Evolutionary conservation across 495 filamentous ascomycete species (phyloP).

Genomic region (Penicillium turbatum): DNA sequence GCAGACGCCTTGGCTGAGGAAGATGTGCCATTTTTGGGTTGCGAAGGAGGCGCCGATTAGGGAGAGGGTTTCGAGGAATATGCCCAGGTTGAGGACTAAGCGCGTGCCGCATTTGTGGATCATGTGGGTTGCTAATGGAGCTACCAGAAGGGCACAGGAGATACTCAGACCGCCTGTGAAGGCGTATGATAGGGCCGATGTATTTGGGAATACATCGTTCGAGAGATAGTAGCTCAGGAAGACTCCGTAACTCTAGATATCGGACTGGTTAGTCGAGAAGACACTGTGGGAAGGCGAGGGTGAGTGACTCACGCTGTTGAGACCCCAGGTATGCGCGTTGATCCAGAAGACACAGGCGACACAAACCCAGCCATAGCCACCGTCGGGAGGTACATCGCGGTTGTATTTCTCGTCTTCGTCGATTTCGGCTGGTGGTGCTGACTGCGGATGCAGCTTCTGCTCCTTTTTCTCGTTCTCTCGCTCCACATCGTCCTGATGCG

Average conservation of each 20-base stretch:
- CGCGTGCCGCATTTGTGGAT: conserved; percentile 52
- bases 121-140: conserved; percentile 59
- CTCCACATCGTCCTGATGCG: conserved; percentile 24
- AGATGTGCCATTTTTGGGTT: conserved; percentile 66
- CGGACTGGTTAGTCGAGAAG: conserved; percentile 3
- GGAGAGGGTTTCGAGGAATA: conserved; percentile 54
- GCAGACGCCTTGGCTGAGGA: conserved; percentile 70
- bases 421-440: conserved; percentile 9
- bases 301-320: conserved; percentile 42
- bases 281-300: not conserved
- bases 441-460: conserved; percentile 5
- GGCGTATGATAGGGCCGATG: conserved; percentile 59
- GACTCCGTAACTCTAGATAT: conserved; percentile 53
- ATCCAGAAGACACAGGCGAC: conserved; percentile 49
- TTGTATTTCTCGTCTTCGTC: conserved; percentile 30
- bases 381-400: conserved; percentile 45
- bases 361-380: conserved; percentile 55
- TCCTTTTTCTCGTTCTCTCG: conserved; percentile 8
- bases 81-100: conserved; percentile 54
- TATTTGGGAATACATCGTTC: conserved; percentile 52
- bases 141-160: conserved; percentile 58
- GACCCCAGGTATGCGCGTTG: conserved; percentile 55
- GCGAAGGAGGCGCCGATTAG: conserved; percentile 66
- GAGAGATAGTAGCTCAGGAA: conserved; percentile 69
- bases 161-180: conserved; percentile 71